phyloP scores from a whole-genome alignment of 2,329 filamentous ascomycete species.

The Pestalotiopsis sp. region DNA sequence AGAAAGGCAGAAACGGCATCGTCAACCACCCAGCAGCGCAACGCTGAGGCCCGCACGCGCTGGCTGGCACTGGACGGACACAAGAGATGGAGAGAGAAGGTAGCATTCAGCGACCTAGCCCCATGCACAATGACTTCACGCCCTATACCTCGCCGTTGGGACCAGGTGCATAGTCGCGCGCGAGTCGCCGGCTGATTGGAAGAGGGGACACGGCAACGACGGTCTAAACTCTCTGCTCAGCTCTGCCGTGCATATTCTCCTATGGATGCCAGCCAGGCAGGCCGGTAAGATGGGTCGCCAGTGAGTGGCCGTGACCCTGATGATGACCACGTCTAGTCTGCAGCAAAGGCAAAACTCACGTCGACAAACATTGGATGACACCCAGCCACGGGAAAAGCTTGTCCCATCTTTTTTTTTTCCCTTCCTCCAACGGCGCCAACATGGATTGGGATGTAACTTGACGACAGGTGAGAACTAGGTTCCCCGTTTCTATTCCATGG shows the following conservation, averaged over 20 bases:
- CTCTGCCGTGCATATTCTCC: neutral
- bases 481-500: neutral
- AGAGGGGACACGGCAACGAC: neutral
- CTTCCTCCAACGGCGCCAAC: neutral
- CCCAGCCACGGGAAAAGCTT: conserved; percentile 4
- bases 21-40: neutral
- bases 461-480: neutral
- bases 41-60: neutral
- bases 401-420: neutral
- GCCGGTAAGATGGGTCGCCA: neutral
- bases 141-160: neutral
- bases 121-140: neutral
- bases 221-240: neutral
- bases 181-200: neutral
- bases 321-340: neutral
- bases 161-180: neutral
- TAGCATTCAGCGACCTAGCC: neutral
- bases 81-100: neutral
- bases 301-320: neutral
- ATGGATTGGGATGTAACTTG: neutral
- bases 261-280: neutral
- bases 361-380: conserved; percentile 3
- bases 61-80: neutral
- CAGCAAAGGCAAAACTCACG: neutral
- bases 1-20: neutral